Evolutionary conservation across 805 yeast species (phyloP).

Genomic region (Ogataea nakhonphanomensis): DNA sequence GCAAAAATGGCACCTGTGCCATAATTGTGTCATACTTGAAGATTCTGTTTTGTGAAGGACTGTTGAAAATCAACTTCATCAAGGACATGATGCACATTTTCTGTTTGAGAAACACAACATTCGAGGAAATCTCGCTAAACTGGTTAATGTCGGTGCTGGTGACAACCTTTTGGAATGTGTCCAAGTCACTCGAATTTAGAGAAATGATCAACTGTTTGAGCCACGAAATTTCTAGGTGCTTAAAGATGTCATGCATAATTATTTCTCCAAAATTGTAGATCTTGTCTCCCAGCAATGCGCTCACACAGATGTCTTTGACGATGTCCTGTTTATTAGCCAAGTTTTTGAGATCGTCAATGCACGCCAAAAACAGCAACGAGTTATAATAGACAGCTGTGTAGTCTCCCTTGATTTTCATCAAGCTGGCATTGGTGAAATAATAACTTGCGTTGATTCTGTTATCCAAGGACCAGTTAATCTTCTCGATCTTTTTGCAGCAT

Average conservation of each 20-base stretch:
- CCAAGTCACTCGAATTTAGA: conserved; percentile 76
- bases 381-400: conserved; percentile 79
- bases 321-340: conserved; percentile 37
- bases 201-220: conserved; percentile 64
- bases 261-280: conserved; percentile 96
- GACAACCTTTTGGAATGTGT: conserved; percentile 49
- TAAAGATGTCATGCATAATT: conserved; percentile 80
- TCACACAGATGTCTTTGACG: conserved; percentile 74
- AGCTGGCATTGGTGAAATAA: conserved; percentile 75
- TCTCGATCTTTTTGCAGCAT: conserved; percentile 55
- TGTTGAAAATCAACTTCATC: conserved; percentile 77
- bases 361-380: conserved; percentile 77
- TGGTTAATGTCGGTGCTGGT: conserved; percentile 14
- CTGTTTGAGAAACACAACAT: conserved; percentile 71
- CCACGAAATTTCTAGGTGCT: conserved; percentile 52
- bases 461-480: conserved; percentile 48
- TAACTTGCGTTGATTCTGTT: conserved; percentile 74
- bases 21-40: conserved; percentile 74
- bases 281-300: conserved; percentile 87
- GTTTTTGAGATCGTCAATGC: conserved; percentile 48
- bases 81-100: conserved; percentile 91
- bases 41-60: conserved; percentile 70
- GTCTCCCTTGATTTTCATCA: conserved; percentile 70
- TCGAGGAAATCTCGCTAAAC: conserved; percentile 40
- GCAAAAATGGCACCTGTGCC: conserved; percentile 57